Percentiles rank a stretch among this genome's conserved stretches.
phyloP scores from a whole-genome alignment of 1,284 basidiomycete species.

The Coniferiporia sulphurascens region DNA sequence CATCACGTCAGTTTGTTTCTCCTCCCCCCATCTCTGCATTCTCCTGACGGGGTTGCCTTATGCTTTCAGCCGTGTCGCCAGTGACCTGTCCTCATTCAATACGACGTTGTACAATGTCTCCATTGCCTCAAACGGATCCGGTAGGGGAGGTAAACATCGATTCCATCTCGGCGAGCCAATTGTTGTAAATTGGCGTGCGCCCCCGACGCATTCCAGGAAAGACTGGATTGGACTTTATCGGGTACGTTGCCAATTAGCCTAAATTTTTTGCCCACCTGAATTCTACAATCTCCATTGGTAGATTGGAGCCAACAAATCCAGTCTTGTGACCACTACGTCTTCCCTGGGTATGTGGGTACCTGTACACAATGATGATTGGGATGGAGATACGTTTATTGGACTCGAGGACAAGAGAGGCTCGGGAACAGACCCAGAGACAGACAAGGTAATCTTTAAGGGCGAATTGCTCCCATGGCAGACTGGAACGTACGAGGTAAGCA shows the following conservation, averaged over 20 bases:
- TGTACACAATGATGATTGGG: conserved; percentile 89
- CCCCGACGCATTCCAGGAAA: conserved; percentile 81
- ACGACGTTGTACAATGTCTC: conserved; percentile 71
- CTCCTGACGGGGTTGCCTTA: conserved; percentile 6
- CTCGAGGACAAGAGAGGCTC: conserved; percentile 34
- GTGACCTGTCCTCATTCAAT: conserved; percentile 77
- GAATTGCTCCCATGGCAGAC: conserved; percentile 82
- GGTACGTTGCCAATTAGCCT: conserved; percentile 33
- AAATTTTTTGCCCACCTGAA: conserved; percentile 8
- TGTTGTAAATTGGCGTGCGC: conserved; percentile 82
- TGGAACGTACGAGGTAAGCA: conserved; percentile 79
- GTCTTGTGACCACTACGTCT: conserved; percentile 79
- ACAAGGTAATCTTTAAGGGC: conserved; percentile 72
- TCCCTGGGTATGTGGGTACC: conserved; percentile 92
- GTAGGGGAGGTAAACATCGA: conserved; percentile 42
- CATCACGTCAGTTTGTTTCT: conserved; percentile 62
- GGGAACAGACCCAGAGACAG: conserved; percentile 46
- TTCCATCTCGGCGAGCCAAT: conserved; percentile 94
- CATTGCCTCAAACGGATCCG: conserved; percentile 44
- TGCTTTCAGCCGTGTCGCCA: conserved; percentile 66
- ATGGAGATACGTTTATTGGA: conserved; percentile 76
- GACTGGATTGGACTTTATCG: conserved; percentile 97
- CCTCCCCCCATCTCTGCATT: conserved; percentile 12
- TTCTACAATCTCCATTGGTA: conserved; percentile 28
- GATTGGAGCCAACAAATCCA: conserved; percentile 84